Evolutionary conservation across 2,329 filamentous ascomycete genomes (phyloP).

Genomic region (Xylaria arbuscula): DNA sequence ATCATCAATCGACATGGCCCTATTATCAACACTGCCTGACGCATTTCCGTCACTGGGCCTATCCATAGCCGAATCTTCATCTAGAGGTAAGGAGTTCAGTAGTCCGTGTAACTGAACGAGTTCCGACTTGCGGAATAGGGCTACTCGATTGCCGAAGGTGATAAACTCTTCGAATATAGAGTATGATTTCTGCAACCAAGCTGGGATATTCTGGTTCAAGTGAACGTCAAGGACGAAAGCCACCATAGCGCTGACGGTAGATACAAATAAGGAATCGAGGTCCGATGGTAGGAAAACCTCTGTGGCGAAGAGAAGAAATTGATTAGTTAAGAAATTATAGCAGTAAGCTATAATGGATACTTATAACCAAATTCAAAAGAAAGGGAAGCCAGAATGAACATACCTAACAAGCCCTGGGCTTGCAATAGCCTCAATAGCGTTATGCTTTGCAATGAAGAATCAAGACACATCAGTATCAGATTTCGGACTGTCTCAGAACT

Average conservation of each 20-base stretch:
- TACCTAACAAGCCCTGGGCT: conserved; percentile 19
- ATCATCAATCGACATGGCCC: conserved; percentile 4
- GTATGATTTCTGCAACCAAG: conserved; percentile 12
- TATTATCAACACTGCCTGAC: not conserved
- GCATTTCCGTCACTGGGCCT: not conserved
- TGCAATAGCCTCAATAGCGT: conserved; percentile 15
- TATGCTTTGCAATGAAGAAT: conserved; percentile 15
- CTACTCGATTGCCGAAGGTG: conserved; percentile 11
- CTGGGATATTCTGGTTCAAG: conserved; percentile 8
- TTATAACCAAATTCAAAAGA: not conserved
- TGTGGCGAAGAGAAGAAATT: not conserved
- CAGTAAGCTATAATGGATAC: not conserved
- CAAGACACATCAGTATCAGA: conserved; percentile 15
- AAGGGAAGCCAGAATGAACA: not conserved
- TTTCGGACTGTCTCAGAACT: conserved; percentile 16
- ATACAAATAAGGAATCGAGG: conserved; percentile 15
- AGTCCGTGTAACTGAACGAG: conserved; percentile 12
- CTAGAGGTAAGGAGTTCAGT: conserved; percentile 2
- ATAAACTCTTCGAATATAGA: conserved; percentile 22
- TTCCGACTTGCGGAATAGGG: conserved; percentile 11
- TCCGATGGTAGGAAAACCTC: conserved; percentile 20
- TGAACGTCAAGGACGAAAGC: conserved; percentile 9
- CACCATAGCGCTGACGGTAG: conserved; percentile 14
- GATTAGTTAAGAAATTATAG: not conserved
- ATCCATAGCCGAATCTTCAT: not conserved